These are phyloP conservation scores for Apiospora kogelbergensis DNA, from an alignment of 2,329 filamentous ascomycete species.

Conservation along the genomic window DNA sequence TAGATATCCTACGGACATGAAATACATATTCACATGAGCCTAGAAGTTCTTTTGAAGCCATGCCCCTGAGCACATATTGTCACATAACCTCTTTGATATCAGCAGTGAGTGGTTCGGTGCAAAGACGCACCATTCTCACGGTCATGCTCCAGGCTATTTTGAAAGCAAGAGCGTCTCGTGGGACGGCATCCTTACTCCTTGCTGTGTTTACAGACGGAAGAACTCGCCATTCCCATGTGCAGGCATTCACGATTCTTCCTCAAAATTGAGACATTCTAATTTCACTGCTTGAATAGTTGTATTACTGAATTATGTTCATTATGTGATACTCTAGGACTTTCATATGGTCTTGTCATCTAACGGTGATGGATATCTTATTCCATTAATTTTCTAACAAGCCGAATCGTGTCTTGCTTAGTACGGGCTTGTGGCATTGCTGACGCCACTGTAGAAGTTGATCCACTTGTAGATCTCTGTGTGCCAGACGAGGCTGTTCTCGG, in stretches of 20 bases:
- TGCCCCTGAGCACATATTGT: no score
- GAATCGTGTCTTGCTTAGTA: conserved; percentile 17
- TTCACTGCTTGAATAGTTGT: background rate
- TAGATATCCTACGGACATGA: no score
- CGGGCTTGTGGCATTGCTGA: conserved; percentile 29
- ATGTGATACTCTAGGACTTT: background rate
- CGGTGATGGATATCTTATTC: no score
- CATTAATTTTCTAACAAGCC: background rate
- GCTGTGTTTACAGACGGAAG: no score
- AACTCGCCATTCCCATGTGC: accelerated
- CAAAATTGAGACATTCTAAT: background rate
- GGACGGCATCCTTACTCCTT: background rate
- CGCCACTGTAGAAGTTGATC: conserved; percentile 57
- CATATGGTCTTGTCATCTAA: background rate
- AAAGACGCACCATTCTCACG: no score
- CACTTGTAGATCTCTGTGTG: conserved; percentile 67
- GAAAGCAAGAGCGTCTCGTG: no score
- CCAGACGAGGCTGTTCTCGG: conserved; percentile 69
- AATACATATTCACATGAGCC: no score
- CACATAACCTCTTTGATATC: no score
- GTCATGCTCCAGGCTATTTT: no score
- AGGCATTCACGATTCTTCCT: background rate
- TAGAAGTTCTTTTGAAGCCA: no score
- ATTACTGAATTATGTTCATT: background rate
- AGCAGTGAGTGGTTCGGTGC: no score